phyloP scores from a whole-genome alignment of 345 rosid genomes.

The Brassica cretica region DNA sequence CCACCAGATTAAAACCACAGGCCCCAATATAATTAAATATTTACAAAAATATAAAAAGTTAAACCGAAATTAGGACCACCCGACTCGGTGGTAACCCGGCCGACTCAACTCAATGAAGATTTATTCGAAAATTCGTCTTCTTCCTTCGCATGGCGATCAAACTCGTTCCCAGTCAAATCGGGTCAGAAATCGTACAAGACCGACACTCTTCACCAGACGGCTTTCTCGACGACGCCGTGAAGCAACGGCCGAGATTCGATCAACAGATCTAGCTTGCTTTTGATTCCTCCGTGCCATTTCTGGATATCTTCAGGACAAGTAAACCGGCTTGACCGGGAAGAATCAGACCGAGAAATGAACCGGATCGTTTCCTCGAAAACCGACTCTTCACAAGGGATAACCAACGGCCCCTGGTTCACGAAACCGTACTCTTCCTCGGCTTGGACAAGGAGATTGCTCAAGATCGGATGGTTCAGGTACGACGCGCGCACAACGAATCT shows the following conservation, averaged over 20 bases:
- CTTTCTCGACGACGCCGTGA: constrained; percentile 51
- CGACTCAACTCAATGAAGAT: constrained; percentile 23
- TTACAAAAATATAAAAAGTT: not conserved
- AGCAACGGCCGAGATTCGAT: constrained; percentile 83
- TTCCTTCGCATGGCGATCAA: constrained; percentile 16
- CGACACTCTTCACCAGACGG: constrained; percentile 43
- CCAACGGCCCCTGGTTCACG: constrained; percentile 71
- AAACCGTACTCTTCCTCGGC: constrained; percentile 95
- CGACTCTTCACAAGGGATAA: constrained; percentile 87
- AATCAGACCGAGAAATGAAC: constrained; percentile 66
- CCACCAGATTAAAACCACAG: not conserved
- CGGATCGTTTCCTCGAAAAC: constrained; percentile 76
- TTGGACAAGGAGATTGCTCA: constrained; percentile 61
- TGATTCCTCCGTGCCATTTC: constrained; percentile 50
- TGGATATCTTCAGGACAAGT: constrained; percentile 59
- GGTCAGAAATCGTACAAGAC: constrained; percentile 11
- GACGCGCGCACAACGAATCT: constrained; percentile 86
- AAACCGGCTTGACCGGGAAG: constrained; percentile 49
- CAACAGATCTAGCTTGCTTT: constrained; percentile 53
- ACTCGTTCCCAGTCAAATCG: constrained; percentile 46
- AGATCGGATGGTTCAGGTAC: constrained; percentile 86
- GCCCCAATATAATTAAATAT: constrained; percentile 12
- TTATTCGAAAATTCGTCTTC: constrained; percentile 7
- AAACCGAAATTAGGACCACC: constrained; percentile 26
- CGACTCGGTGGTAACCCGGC: constrained; percentile 32